phyloP scores from a whole-genome alignment of 345 rosid species.

The Salix purpurea region DNA sequence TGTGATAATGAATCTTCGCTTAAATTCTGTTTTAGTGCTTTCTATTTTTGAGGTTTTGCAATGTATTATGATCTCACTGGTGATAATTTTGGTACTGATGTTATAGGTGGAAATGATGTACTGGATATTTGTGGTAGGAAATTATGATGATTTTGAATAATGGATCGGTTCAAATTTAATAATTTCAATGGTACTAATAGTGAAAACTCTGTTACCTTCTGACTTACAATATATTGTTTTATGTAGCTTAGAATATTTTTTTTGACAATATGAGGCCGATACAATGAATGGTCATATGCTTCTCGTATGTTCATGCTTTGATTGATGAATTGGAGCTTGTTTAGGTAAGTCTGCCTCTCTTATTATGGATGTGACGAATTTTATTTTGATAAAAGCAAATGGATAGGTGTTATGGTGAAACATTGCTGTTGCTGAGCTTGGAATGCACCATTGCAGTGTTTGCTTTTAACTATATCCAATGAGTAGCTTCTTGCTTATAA shows the following conservation, averaged over 20 bases:
- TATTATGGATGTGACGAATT: neutral
- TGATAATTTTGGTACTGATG: neutral
- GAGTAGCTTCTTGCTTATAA: neutral
- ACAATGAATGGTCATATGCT: neutral
- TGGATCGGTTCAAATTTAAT: neutral
- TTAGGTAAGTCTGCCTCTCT: neutral
- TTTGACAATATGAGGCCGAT: neutral
- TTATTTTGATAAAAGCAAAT: neutral
- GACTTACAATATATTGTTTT: neutral
- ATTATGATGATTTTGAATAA: constrained; percentile 3
- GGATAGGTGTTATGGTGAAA: neutral
- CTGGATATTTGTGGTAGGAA: neutral
- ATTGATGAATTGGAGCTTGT: neutral
- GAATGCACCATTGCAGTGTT: neutral
- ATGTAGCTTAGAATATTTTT: neutral
- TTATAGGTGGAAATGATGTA: neutral
- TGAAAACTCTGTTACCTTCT: neutral
- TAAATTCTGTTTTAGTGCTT: neutral
- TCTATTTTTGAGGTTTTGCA: neutral
- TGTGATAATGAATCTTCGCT: constrained; percentile 1
- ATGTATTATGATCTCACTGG: neutral
- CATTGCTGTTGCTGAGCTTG: neutral
- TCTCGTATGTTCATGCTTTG: neutral
- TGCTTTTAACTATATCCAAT: neutral
- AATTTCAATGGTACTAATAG: neutral